Base-by-base conservation (phyloP, 2,329 filamentous ascomycete species). In the Pseudogymnoascus sp. region DNA sequence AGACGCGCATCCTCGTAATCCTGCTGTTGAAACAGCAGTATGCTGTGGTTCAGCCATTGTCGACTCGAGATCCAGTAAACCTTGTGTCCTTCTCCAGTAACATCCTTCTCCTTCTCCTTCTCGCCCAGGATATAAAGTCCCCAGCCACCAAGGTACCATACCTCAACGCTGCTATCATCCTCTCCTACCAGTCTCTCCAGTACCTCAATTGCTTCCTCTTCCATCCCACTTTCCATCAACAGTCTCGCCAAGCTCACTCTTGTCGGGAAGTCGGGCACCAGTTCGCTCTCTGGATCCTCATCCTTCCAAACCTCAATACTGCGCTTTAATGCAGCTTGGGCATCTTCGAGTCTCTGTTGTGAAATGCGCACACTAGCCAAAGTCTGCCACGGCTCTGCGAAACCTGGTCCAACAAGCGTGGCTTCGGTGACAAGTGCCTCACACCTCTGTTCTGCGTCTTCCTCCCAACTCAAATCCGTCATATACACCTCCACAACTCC, bases 101-200 rank as follows among this genome's bases (percentile, higher is more conserved):
- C 72, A 37, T 75, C 76, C 62, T 70, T 68, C 66, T 75, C 75
- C 69, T 81, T 84, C 70, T 85, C 78, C 79, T 88, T 90, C 74
- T 90, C 84, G 10, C 89, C 90, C 66, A 89, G 79, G 64, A 96
- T 83, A 73, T 91, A 91, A 68, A 96, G 82, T 70, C 91, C 93
- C 90, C 93, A 97, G 3, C 95, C 96, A 46, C 95, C 95, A 4
- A 99, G 82, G 77, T 99, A 99, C 92, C 93, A 97, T 17, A 91
- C 89, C 77, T 99, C 95, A 19, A 99, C 90, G 74, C 93, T 96
- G 72, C 89, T 83, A 73, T 99, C 96, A 68, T 99, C 93, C 73
- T 99, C 95, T 37, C 84, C 80, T 40, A 96, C 85, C 62, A 99
- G 79, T 62, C 91, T 82, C 73, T 96, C 91, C 62, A 97, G 79